Evolutionary conservation across 2,329 filamentous ascomycete genomes (phyloP).

Genomic region (Apiospora arundinis): DNA sequence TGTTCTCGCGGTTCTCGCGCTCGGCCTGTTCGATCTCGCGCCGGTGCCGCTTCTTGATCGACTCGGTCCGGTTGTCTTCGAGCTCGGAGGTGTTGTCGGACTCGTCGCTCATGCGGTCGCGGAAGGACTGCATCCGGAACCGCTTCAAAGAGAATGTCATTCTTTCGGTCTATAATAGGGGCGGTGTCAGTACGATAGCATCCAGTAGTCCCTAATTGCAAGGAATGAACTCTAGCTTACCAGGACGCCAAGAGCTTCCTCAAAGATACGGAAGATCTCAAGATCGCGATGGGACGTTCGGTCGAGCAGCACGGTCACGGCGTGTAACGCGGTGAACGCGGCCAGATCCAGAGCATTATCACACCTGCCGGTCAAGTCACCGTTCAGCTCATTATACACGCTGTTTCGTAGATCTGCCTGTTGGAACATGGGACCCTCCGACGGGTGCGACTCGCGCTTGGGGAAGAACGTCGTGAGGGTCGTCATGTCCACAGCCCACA

Average conservation of each 20-base stretch:
- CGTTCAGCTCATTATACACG: constrained; percentile 70
- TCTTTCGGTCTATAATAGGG: constrained; percentile 57
- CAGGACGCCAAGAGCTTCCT: constrained; percentile 69
- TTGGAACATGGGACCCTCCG: constrained; percentile 61
- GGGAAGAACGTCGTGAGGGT: constrained; percentile 63
- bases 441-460: constrained; percentile 58
- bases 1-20: constrained; percentile 66
- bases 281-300: constrained; percentile 65
- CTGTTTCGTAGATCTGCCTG: constrained; percentile 68
- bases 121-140: constrained; percentile 65
- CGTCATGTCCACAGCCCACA: constrained; percentile 62
- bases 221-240: too few species aligned
- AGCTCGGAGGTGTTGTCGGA: constrained; percentile 49
- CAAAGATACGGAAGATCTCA: constrained; percentile 69
- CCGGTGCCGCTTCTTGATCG: constrained; percentile 51
- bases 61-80: constrained; percentile 46
- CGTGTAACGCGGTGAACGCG: constrained; percentile 66
- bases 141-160: constrained; percentile 67
- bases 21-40: constrained; percentile 53
- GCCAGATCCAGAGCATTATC: constrained; percentile 68
- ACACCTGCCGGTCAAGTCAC: constrained; percentile 66
- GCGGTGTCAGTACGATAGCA: too few species aligned
- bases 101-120: constrained; percentile 48
- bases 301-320: constrained; percentile 67
- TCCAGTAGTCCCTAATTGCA: too few species aligned